Evolutionary conservation across 257 asterid genomes (phyloP), one percentile per base, ranked within the genome.

Genomic region (Nicotiana undulata): DNA sequence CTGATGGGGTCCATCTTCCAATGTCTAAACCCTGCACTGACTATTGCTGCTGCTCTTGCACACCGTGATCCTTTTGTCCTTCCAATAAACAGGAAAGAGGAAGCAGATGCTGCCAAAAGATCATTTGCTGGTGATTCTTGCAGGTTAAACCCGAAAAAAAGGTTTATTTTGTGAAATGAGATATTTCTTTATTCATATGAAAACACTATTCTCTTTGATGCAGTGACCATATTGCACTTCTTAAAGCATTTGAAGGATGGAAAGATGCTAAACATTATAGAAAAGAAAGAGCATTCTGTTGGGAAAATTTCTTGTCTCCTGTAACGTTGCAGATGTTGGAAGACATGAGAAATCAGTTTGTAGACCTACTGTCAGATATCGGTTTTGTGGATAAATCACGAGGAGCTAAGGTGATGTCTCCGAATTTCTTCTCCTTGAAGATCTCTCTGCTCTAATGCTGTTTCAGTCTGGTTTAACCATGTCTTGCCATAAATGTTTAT

Each of bases 41-140:
- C 98, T 26, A 95, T 95, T 88, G 98, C 99, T 49, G 93, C 99
- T 83, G 97, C 99, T 75, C 97, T 95, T 86, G 97, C 98, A 29
- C 87, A 95, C 81, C 92, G 97, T 31, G 87, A 90, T 88, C 99
- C 99, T 53, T 95, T 95, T 91, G 97, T 95, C 80, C 97, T 95
- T 83, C 99, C 99, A 22, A 81, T 95, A 80, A 92, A 83, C 86
- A 89, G 92, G 87, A 93, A 87, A 87, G 93, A 92, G 86, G 99
- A 93, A 79, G 98, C 98, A 22, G 97, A 92, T 86, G 96, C 87
- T 79, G 97, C 98, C 5, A 95, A 93, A 85, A 90, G 93, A 87
- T 90, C 91, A 52, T 95, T 95, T 81, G 96, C 97, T 82, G 99
- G 95, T 70, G 98, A 93, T 85, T 93, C 97, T 9, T 92, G 97